Percentiles rank a stretch among this genome's conserved stretches.
Conservation (phyloP, 176 grass and related monocot genomes). For the Ensete ventricosum region DNA sequence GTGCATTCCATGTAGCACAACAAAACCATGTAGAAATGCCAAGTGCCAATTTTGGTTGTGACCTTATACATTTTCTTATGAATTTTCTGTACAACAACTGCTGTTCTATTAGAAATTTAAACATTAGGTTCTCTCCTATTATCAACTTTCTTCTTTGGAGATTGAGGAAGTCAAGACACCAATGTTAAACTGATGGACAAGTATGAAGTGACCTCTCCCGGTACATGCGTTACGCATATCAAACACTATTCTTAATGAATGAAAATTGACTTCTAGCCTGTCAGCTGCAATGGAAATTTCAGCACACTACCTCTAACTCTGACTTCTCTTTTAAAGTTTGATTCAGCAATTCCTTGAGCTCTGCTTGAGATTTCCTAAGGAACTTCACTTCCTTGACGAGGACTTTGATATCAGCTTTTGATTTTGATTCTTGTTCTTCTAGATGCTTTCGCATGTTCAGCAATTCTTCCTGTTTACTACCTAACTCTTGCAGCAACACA, state of each 20-base stretch:
- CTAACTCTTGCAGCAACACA: conserved; percentile 53
- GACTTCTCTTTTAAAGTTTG: conserved; percentile 66
- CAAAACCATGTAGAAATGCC: neutral
- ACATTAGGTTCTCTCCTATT: too few relatives aligned
- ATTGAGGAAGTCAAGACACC: neutral
- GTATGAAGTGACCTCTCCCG: neutral
- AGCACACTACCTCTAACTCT: conserved; percentile 66
- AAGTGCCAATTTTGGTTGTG: neutral
- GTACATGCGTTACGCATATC: neutral
- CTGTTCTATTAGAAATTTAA: too few relatives aligned
- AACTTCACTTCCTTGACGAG: conserved; percentile 91
- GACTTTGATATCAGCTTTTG: conserved; percentile 87
- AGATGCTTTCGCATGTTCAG: conserved; percentile 47
- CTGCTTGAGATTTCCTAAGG: conserved; percentile 80
- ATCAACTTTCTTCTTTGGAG: neutral
- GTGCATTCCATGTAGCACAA: neutral
- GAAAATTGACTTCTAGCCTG: neutral
- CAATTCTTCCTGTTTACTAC: conserved; percentile 59
- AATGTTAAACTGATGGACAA: neutral
- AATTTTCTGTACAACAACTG: too few relatives aligned
- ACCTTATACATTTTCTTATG: too few relatives aligned
- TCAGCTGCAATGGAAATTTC: neutral
- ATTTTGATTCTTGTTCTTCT: conserved; percentile 77
- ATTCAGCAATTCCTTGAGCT: conserved; percentile 67
- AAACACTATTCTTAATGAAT: neutral